These are phyloP conservation scores for Pythium sukuiense DNA, from an alignment of 352 stramenopile species.

Conservation along the genomic window DNA sequence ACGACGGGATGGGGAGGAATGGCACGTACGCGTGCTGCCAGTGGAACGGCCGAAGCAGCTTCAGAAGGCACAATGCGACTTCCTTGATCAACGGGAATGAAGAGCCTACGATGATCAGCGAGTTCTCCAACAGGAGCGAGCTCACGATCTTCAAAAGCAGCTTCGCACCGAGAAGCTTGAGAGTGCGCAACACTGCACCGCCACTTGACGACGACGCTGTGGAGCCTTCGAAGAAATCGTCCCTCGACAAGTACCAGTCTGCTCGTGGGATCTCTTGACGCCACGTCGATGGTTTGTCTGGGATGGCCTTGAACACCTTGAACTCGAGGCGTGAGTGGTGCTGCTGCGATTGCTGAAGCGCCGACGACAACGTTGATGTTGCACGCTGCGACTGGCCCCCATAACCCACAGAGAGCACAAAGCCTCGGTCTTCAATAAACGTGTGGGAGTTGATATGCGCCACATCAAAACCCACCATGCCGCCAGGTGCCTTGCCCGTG, in stretches of 20 bases:
- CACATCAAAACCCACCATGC: constrained; percentile 77
- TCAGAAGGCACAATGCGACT: constrained; percentile 65
- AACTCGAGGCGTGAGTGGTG: constrained; percentile 27
- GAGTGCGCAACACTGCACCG: constrained; percentile 46
- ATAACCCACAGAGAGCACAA: constrained; percentile 74
- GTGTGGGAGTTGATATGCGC: constrained; percentile 75
- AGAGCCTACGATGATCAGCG: constrained; percentile 68
- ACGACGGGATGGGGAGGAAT: constrained; percentile 73
- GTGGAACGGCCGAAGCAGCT: constrained; percentile 73
- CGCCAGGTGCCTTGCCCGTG: constrained; percentile 30
- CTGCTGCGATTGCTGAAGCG: constrained; percentile 1
- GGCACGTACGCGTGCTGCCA: constrained; percentile 82
- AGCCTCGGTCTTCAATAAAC: constrained; percentile 62
- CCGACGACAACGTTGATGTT: constrained; percentile 1
- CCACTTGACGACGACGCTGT: constrained; percentile 39
- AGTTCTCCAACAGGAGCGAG: constrained; percentile 68
- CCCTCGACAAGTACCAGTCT: constrained; percentile 72
- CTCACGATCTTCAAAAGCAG: constrained; percentile 70
- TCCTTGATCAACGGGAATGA: constrained; percentile 80
- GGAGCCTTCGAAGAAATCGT: constrained; percentile 44
- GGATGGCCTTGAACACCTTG: constrained; percentile 66
- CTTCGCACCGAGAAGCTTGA: constrained; percentile 69
- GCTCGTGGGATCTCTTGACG: constrained; percentile 66
- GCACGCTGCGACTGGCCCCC: constrained; percentile 22
- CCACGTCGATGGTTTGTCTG: constrained; percentile 52